Evolutionary conservation across 768 basidiomycete species (phyloP).

Genomic region (Lentinula sp.): DNA sequence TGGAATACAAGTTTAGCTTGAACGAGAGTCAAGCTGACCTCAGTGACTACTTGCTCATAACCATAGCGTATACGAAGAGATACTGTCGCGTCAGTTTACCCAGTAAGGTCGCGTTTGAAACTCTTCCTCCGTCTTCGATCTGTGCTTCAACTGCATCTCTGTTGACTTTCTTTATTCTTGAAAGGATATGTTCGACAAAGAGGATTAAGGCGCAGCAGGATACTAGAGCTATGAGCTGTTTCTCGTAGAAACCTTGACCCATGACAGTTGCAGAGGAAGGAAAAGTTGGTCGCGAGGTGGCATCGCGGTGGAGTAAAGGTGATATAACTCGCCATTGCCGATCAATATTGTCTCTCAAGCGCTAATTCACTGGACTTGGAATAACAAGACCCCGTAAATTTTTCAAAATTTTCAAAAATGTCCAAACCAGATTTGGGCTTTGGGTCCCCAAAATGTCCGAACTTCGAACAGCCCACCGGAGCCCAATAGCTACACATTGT

Average conservation of each 20-base stretch:
- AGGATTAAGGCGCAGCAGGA: slow-evolving; percentile 27
- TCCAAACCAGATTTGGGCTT: no score
- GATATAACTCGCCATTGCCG: neutral
- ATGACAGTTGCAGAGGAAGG: neutral
- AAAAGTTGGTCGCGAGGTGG: neutral
- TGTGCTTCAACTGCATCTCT: slow-evolving; percentile 5
- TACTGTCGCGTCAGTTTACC: slow-evolving; percentile 42
- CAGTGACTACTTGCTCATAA: slow-evolving; percentile 50
- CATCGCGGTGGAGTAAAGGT: neutral
- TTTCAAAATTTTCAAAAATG: no score
- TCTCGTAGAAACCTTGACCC: slow-evolving; percentile 29
- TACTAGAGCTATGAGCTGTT: slow-evolving; percentile 29
- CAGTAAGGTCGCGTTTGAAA: slow-evolving; percentile 13
- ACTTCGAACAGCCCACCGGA: no score
- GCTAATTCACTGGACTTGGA: no score
- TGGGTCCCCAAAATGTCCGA: no score
- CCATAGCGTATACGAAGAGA: slow-evolving; percentile 61
- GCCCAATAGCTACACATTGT: no score
- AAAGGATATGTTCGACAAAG: slow-evolving; percentile 24
- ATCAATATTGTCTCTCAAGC: neutral
- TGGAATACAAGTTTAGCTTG: neutral
- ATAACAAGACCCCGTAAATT: no score
- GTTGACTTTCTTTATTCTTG: slow-evolving; percentile 15
- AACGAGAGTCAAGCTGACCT: neutral
- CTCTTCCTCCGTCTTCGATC: slow-evolving; percentile 7